A percentile compares a stretch with the other conserved stretches of the same genome.
phyloP scores from a whole-genome alignment of 2,329 filamentous ascomycete species.

The Nothophaeocryptopus gaeumannii region DNA sequence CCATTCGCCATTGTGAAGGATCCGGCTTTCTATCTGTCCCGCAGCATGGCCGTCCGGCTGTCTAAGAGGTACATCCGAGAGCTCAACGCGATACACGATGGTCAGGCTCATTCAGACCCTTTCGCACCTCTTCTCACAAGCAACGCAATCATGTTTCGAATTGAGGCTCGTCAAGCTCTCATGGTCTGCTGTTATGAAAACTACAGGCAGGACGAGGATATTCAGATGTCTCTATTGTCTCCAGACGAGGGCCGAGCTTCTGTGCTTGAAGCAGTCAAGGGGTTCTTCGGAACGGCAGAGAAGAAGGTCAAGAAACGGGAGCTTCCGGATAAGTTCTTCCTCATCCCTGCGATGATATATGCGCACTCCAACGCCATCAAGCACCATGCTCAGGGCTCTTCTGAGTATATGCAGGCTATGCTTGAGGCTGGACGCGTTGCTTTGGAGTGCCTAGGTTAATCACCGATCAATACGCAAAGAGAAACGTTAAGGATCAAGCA shows the following conservation, averaged over 20 bases:
- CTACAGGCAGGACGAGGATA: conserved; percentile 9
- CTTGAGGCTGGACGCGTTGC: not conserved
- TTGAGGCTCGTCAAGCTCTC: conserved; percentile 12
- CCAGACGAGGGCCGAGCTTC: conserved; percentile 5
- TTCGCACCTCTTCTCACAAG: conserved; percentile 9
- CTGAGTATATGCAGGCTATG: conserved; percentile 11
- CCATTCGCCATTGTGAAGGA: conserved; percentile 13
- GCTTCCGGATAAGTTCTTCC: conserved; percentile 5
- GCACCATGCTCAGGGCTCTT: not conserved
- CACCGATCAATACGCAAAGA: too few relatives aligned
- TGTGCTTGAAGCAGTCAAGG: conserved; percentile 1
- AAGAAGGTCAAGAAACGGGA: conserved; percentile 2
- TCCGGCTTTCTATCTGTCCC: conserved; percentile 14
- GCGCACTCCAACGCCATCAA: conserved; percentile 11
- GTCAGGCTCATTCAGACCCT: not conserved
- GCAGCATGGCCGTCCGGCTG: conserved; percentile 12
- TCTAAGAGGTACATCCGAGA: conserved; percentile 10
- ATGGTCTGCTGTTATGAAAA: conserved; percentile 12
- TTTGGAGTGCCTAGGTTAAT: too few relatives aligned
- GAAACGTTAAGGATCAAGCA: too few relatives aligned
- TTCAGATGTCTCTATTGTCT: conserved; percentile 4
- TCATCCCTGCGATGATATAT: conserved; percentile 18
- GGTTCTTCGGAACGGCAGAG: conserved; percentile 2
- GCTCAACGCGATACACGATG: conserved; percentile 3
- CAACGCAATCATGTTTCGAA: conserved; percentile 12